A percentile compares a stretch with the other conserved stretches of the same genome.
Conservation (phyloP, 805 yeast genomes). For the Wickerhamomyces canadensis region DNA sequence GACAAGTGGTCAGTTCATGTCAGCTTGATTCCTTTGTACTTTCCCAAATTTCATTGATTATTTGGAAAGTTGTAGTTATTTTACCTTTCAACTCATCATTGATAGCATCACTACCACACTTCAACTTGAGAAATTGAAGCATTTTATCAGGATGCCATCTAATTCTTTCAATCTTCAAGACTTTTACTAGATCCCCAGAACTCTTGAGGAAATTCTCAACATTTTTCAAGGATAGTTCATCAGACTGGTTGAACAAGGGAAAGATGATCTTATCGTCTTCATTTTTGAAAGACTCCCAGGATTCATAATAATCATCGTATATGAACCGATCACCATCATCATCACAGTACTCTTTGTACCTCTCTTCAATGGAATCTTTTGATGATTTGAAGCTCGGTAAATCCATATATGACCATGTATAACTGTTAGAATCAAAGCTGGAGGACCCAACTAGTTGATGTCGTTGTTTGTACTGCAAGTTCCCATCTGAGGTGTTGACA, state of each 20-base stretch:
- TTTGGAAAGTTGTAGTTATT: constrained; percentile 38
- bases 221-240: constrained; percentile 19
- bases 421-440: neutral
- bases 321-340: neutral
- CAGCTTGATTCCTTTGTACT: neutral
- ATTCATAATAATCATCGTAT: constrained; percentile 19
- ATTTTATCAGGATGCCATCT: constrained; percentile 73
- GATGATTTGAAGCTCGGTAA: constrained; percentile 11
- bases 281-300: constrained; percentile 22
- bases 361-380: neutral
- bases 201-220: constrained; percentile 14
- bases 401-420: constrained; percentile 18
- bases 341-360: neutral
- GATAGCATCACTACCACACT: constrained; percentile 6
- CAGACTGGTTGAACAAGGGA: constrained; percentile 28
- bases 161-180: constrained; percentile 44
- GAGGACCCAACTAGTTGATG: constrained; percentile 5
- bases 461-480: constrained; percentile 8
- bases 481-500: constrained; percentile 4
- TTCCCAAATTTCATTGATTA: constrained; percentile 36
- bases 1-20: neutral
- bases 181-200: constrained; percentile 6
- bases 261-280: constrained; percentile 16
- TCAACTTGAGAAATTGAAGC: constrained; percentile 29
- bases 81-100: constrained; percentile 14